Percentiles rank a stretch among this genome's conserved stretches.
phyloP scores from a whole-genome alignment of 2,329 filamentous ascomycete species.

The Botrytis cinerea region DNA sequence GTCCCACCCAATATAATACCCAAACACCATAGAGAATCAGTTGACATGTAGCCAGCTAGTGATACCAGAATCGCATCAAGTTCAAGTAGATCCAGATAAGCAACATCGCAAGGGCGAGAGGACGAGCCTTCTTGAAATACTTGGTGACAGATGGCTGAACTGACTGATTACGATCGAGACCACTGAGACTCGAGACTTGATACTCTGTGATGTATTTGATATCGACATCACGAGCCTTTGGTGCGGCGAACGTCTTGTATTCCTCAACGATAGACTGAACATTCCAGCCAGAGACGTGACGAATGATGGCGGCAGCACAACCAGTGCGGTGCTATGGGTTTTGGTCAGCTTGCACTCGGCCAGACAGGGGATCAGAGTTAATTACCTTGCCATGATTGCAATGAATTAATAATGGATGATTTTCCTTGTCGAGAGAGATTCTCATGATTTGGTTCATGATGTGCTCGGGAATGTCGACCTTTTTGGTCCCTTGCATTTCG shows the following conservation, averaged over 20 bases:
- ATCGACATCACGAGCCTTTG: slow-evolving; percentile 62
- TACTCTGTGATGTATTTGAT: slow-evolving; percentile 59
- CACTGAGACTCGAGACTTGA: slow-evolving; percentile 45
- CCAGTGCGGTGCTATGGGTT: slow-evolving; percentile 74
- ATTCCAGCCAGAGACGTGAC: slow-evolving; percentile 71
- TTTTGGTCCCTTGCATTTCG: slow-evolving; percentile 86
- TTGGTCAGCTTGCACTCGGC: slow-evolving; percentile 25
- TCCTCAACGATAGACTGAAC: slow-evolving; percentile 66
- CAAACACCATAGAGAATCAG: slow-evolving; percentile 5
- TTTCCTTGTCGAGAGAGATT: slow-evolving; percentile 68
- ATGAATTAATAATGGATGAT: slow-evolving; percentile 82
- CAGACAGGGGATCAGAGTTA: background rate
- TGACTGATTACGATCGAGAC: slow-evolving; percentile 39
- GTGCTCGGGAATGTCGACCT: slow-evolving; percentile 64
- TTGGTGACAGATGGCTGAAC: background rate
- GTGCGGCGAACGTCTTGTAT: slow-evolving; percentile 66
- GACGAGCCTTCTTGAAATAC: slow-evolving; percentile 24
- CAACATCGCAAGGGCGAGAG: slow-evolving; percentile 27
- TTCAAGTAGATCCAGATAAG: slow-evolving; percentile 28
- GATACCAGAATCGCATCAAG: slow-evolving; percentile 11
- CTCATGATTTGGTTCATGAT: slow-evolving; percentile 72
- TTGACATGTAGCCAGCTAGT: slow-evolving; percentile 10
- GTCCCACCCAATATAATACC: slow-evolving; percentile 14
- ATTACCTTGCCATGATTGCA: slow-evolving; percentile 85
- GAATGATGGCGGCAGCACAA: slow-evolving; percentile 79